Evolutionary conservation across 306 rosid genomes (phyloP).

Genomic region (Dryas octopetala): DNA sequence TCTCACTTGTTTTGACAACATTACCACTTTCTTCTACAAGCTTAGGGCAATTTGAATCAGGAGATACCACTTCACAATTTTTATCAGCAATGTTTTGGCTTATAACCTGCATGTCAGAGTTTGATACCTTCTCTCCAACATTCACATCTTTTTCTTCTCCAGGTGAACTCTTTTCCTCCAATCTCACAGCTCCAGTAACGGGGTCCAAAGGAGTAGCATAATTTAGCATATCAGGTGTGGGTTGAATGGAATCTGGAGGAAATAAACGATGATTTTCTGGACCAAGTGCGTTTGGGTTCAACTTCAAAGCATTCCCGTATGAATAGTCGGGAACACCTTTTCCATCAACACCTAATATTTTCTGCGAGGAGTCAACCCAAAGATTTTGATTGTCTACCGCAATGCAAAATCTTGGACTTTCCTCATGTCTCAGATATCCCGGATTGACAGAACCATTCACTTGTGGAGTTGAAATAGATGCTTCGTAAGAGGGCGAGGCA

Average conservation of each 20-base stretch:
- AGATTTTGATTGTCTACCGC: constrained; percentile 61
- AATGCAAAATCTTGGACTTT: constrained; percentile 58
- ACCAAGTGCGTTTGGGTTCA: constrained; percentile 37
- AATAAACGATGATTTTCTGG: constrained; percentile 51
- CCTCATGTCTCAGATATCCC: constrained; percentile 50
- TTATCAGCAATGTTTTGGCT: constrained; percentile 36
- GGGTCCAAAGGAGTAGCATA: constrained; percentile 34
- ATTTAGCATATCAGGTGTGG: constrained; percentile 33
- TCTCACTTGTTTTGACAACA: constrained; percentile 39
- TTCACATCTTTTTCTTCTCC: constrained; percentile 39
- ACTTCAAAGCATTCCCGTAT: constrained; percentile 45
- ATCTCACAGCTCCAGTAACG: constrained; percentile 34
- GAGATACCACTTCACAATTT: constrained; percentile 29
- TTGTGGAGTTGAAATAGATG: constrained; percentile 45
- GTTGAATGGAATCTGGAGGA: constrained; percentile 37
- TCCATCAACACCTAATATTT: constrained; percentile 57
- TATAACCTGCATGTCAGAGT: constrained; percentile 30
- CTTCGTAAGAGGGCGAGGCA: constrained; percentile 61
- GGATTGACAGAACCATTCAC: constrained; percentile 62
- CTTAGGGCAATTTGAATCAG: constrained; percentile 36
- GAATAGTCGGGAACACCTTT: constrained; percentile 51
- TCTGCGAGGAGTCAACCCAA: constrained; percentile 70
- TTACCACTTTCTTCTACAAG: constrained; percentile 36
- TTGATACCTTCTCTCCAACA: constrained; percentile 35
- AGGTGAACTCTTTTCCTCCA: constrained; percentile 35